Evolutionary conservation across 208 protist species (phyloP).

Genomic region (Trichomonas vaginalis): DNA sequence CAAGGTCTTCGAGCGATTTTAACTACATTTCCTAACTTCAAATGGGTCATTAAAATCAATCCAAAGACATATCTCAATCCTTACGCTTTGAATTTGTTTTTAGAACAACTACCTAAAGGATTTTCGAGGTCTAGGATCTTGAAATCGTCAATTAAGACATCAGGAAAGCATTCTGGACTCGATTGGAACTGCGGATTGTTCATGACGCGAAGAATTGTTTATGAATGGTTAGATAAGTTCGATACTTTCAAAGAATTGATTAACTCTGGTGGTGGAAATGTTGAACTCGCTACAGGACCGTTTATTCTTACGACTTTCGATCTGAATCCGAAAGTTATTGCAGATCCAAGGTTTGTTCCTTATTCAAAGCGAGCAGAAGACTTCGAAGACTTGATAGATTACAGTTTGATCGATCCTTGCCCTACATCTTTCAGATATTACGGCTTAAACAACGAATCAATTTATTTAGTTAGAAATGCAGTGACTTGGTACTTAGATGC

Average conservation of each 20-base stretch:
- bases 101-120: neutral
- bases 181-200: neutral
- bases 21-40: neutral
- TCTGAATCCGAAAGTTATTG: neutral
- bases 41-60: neutral
- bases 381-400: neutral
- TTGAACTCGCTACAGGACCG: neutral
- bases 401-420: neutral
- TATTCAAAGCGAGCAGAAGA: neutral
- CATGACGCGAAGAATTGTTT: neutral
- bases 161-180: neutral
- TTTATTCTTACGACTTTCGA: neutral
- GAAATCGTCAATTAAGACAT: neutral
- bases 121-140: neutral
- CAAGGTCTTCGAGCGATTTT: neutral
- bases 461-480: neutral
- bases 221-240: neutral
- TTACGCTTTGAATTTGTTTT: neutral
- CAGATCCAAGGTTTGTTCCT: neutral
- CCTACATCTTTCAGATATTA: neutral
- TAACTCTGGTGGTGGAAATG: neutral
- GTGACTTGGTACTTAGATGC: neutral
- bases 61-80: neutral
- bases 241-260: neutral
- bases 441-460: neutral